Percentiles rank a stretch among this genome's conserved stretches.
Evolutionary conservation across 345 rosid species (phyloP).

Genomic region (Chamaenerion angustifolium): DNA sequence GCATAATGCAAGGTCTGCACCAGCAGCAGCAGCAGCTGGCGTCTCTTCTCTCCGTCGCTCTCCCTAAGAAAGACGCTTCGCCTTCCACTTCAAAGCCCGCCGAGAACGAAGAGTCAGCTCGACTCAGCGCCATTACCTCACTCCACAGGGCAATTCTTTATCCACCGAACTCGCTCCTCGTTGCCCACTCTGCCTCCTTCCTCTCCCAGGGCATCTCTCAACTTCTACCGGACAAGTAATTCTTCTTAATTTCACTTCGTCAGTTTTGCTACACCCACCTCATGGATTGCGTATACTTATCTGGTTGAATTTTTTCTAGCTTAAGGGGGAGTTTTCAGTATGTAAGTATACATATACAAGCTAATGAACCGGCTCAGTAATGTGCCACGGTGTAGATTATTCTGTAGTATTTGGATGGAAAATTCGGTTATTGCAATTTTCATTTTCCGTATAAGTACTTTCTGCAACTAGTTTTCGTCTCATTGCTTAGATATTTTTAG

Average conservation of each 20-base stretch:
- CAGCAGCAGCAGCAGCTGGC: too few species aligned
- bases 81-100: constrained; percentile 8
- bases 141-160: constrained; percentile 74
- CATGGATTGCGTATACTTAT: not conserved
- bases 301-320: not conserved
- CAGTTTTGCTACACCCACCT: not conserved
- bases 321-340: too few species aligned
- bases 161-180: constrained; percentile 73
- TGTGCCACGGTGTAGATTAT: too few species aligned
- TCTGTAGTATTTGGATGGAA: too few species aligned
- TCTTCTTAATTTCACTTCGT: not conserved
- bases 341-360: too few species aligned
- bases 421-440: too few species aligned
- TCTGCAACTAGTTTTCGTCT: too few species aligned
- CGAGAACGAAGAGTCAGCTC: constrained; percentile 44
- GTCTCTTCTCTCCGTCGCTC: too few species aligned
- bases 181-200: constrained; percentile 74
- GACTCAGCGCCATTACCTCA: constrained; percentile 56
- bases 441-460: too few species aligned
- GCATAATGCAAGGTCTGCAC: too few species aligned
- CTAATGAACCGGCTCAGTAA: too few species aligned
- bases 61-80: not conserved
- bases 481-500: too few species aligned
- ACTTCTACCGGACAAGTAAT: constrained; percentile 68
- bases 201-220: constrained; percentile 72